Conservation (phyloP, 257 asterid species). For the Solanum clarkiae region DNA sequence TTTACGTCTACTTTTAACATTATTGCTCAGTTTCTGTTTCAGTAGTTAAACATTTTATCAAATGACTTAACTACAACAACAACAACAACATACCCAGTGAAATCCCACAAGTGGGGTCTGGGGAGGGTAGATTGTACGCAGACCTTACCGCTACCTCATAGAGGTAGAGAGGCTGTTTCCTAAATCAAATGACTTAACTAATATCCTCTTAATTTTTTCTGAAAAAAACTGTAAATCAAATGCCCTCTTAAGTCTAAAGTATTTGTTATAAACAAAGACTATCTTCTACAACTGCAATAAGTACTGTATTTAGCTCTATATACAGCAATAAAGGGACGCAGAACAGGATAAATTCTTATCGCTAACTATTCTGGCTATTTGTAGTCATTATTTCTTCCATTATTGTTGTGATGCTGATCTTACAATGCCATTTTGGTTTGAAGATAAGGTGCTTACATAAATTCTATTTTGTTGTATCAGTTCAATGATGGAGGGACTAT, state of each 20-base stretch:
- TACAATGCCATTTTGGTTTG: neutral
- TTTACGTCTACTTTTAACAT: neutral
- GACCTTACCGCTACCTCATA: too few species aligned
- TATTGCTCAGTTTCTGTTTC: neutral
- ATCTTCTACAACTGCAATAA: neutral
- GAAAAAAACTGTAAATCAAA: neutral
- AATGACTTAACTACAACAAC: neutral
- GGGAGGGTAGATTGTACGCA: too few species aligned
- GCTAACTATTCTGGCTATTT: neutral
- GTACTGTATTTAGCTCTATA: neutral
- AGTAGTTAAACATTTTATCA: neutral
- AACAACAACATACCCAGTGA: too few species aligned
- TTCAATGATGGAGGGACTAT: constrained; percentile 87
- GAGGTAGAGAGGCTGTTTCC: too few species aligned
- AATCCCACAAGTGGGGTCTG: too few species aligned
- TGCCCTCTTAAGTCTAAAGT: neutral
- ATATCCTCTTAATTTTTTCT: neutral
- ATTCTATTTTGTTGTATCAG: constrained; percentile 8
- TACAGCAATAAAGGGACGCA: neutral
- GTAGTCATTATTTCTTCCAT: neutral
- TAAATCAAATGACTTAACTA: neutral
- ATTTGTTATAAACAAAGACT: neutral
- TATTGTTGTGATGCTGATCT: neutral
- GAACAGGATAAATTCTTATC: neutral
- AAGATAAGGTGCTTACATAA: neutral